Evolutionary conservation across 306 rosid genomes (phyloP).

Genomic region (Hippophae gyantsensis): DNA sequence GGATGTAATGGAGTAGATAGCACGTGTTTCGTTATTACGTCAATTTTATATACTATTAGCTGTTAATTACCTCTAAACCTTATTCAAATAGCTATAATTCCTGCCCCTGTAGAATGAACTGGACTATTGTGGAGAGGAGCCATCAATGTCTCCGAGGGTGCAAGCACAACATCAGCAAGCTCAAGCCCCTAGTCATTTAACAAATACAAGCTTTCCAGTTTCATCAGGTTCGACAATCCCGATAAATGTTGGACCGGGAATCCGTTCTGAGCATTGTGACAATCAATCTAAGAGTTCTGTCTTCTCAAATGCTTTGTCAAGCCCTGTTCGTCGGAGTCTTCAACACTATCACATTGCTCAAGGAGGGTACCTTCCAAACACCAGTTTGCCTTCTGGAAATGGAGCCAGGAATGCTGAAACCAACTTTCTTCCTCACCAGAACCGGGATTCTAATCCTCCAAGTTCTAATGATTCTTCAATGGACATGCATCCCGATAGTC

Average conservation of each 20-base stretch:
- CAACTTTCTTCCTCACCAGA: constrained; percentile 37
- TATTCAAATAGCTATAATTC: not conserved
- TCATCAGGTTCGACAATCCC: constrained; percentile 44
- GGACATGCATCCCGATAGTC: constrained; percentile 92
- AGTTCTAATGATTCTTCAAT: constrained; percentile 62
- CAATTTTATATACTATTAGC: not conserved
- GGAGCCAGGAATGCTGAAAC: constrained; percentile 45
- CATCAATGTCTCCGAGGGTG: constrained; percentile 61
- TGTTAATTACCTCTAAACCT: not conserved
- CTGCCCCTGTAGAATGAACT: constrained; percentile 52
- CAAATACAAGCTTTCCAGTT: constrained; percentile 40
- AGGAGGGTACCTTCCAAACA: constrained; percentile 32
- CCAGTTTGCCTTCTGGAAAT: constrained; percentile 41
- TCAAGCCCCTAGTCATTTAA: constrained; percentile 40
- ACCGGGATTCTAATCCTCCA: constrained; percentile 40
- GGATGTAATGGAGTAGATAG: no score
- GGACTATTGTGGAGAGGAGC: constrained; percentile 74
- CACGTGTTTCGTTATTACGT: no score
- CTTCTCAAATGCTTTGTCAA: constrained; percentile 73
- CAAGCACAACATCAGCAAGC: constrained; percentile 46
- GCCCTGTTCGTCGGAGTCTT: constrained; percentile 73
- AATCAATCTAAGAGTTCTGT: constrained; percentile 64
- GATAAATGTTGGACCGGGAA: constrained; percentile 44
- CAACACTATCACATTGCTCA: constrained; percentile 63
- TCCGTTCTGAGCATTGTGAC: constrained; percentile 50